Percentiles rank a stretch among this genome's conserved stretches.
These are phyloP conservation scores for Annona squamosa DNA, from an alignment of 164 flowering plant genomes.

Conservation along the genomic window DNA sequence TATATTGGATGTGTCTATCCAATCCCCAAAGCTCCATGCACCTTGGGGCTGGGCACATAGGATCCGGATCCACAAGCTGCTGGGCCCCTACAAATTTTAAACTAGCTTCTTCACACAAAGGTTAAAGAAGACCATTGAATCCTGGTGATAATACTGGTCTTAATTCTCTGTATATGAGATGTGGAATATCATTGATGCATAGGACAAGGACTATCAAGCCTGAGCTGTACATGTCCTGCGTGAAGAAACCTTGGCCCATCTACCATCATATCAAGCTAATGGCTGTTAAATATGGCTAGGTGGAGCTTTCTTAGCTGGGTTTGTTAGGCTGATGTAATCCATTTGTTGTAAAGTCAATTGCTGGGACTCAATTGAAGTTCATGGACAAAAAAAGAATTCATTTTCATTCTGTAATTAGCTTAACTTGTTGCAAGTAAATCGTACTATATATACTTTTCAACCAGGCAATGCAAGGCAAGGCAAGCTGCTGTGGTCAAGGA, in stretches of 20 bases:
- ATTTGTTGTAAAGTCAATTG: background rate
- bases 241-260: background rate
- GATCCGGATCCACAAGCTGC: too few relatives aligned
- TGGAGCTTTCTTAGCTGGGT: background rate
- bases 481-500: conserved; percentile 70
- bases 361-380: background rate
- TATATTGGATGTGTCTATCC: too few relatives aligned
- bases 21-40: too few relatives aligned
- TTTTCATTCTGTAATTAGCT: background rate
- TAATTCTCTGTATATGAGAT: background rate
- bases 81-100: too few relatives aligned
- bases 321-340: background rate
- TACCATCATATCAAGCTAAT: background rate
- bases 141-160: background rate
- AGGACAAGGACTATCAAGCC: background rate
- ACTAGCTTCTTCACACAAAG: background rate
- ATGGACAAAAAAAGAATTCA: background rate
- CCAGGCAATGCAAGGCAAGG: conserved; percentile 88
- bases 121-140: background rate
- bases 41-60: too few relatives aligned
- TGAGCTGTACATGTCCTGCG: background rate
- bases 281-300: background rate
- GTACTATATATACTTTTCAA: conserved; percentile 7
- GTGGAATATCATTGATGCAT: background rate
- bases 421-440: background rate